Evolutionary conservation across 495 filamentous ascomycete species (phyloP), one percentile per base, ranked within the genome.

Genomic region (Ascobolus immersus): DNA sequence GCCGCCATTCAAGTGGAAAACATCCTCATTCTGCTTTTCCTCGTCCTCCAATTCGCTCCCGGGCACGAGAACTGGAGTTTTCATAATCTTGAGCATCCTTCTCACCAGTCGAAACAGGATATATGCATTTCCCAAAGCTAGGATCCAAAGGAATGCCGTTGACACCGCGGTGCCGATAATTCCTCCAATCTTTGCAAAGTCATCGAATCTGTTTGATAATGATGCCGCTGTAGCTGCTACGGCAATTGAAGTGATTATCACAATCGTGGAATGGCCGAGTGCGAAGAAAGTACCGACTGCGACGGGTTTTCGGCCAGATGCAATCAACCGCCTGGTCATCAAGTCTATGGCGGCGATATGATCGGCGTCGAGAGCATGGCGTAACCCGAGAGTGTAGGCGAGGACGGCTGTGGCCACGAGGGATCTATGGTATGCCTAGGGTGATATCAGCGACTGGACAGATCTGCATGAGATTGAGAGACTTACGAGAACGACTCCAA

Each of bases 291-390:
- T 90, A 25, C 84, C 84, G 4, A 93, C 81, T 1, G 82, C 75
- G n/a, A 84, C 81, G 5, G 84, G 80, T 5, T 66, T 66, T 48
- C 81, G 76, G 11, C 80, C 80, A 0, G 75, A 65, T 14, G 84
- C 84, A 28, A 93, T 64, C n/a, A 94, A 63, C 8, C 82, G 66
- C 17, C 86, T 65, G 4, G 84, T 94, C 75, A 86, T 91, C 10
- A 94, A 61, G 55, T 94, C 86, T 42, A 94, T 94, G 33, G 81
- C 84, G 32, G 74, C 71, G 53, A 96, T 93, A 55, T 96, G 86
- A 52, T 96, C 84, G 11, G 86, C 86, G 49, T 93, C 86, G 31
- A 93, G 69, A 3, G 86, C 86, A 61, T 96, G 84, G 33, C 86
- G 69, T 14, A 96, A 63, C 5, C 86, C 84, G 4, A 96, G 61